phyloP scores from a whole-genome alignment of 2,329 filamentous ascomycete species.

The Talaromyces sp. region DNA sequence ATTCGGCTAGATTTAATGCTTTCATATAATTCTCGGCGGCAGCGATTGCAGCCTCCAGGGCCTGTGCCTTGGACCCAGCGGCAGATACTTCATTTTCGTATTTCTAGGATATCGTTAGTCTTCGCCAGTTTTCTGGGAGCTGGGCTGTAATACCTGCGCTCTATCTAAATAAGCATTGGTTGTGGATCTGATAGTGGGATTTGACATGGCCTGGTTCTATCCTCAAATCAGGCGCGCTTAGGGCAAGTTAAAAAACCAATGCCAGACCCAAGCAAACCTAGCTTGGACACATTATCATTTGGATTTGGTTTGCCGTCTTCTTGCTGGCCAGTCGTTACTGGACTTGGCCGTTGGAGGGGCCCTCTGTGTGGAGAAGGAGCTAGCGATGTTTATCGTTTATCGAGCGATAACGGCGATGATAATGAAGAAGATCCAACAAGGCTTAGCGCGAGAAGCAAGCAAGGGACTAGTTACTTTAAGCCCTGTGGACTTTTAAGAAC shows the following conservation, averaged over 20 bases:
- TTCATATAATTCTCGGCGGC: conserved; percentile 79
- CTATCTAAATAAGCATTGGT: conserved; percentile 17
- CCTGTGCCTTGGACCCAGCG: conserved; percentile 54
- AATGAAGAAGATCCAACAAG: background rate
- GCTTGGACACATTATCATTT: background rate
- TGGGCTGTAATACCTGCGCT: conserved; percentile 24
- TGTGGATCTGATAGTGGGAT: background rate
- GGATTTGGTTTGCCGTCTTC: background rate
- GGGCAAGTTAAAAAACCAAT: background rate
- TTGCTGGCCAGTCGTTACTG: background rate
- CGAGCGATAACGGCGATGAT: background rate
- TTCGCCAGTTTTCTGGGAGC: background rate
- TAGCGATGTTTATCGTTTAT: background rate
- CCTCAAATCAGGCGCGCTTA: background rate
- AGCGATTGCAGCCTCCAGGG: conserved; percentile 68
- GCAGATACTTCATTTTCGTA: conserved; percentile 49
- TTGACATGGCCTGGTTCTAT: background rate
- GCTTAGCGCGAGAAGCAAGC: background rate
- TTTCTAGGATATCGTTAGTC: conserved; percentile 39
- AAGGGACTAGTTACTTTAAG: background rate
- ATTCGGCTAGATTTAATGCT: conserved; percentile 59
- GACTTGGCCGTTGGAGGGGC: background rate
- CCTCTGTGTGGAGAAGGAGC: background rate
- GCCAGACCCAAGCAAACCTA: background rate
- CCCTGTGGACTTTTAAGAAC: background rate